A percentile compares a stretch with the other conserved stretches of the same genome.
phyloP scores from a whole-genome alignment of 768 basidiomycete species.

The Lactarius akahatsu region DNA sequence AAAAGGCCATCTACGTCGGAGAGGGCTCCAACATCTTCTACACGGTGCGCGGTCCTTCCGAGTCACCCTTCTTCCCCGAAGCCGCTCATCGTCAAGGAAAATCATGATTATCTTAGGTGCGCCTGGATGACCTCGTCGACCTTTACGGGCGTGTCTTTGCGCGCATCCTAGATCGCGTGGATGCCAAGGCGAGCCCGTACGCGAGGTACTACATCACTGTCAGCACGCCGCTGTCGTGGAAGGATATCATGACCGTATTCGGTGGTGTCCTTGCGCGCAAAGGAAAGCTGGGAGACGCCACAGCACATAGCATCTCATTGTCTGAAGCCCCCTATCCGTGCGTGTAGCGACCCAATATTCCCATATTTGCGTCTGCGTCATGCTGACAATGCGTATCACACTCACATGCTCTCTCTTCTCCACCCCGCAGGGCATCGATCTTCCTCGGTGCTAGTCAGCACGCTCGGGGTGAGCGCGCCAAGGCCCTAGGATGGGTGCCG shows the following conservation, averaged over 20 bases:
- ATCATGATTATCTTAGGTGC: conserved; percentile 1
- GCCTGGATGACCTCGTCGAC: conserved; percentile 17
- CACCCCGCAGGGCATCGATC: not conserved
- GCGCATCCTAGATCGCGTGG: not conserved
- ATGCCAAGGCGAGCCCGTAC: conserved; percentile 22
- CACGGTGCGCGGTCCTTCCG: not conserved
- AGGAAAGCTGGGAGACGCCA: conserved; percentile 15
- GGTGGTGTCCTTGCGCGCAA: not conserved
- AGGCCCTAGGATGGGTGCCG: conserved; percentile 14
- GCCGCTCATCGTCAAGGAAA: not conserved
- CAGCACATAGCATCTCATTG: conserved; percentile 9
- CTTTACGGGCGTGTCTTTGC: conserved; percentile 19
- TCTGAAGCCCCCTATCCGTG: conserved; percentile 9
- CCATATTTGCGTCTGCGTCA: not conserved
- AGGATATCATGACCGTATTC: conserved; percentile 5
- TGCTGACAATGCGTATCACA: not conserved
- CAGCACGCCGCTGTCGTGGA: conserved; percentile 12
- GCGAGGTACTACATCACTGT: conserved; percentile 19
- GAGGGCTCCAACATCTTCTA: conserved; percentile 21
- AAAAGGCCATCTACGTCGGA: conserved; percentile 13
- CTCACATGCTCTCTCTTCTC: not conserved
- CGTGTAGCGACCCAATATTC: not conserved
- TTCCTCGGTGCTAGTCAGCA: conserved; percentile 17
- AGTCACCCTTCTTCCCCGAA: too few species aligned
- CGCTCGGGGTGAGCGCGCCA: conserved; percentile 5